Percentiles rank a stretch among this genome's conserved stretches.
Evolutionary conservation across 192 early-diverging fungal genomes (phyloP).

Genomic region (Rhizoclosmatium globosum): DNA sequence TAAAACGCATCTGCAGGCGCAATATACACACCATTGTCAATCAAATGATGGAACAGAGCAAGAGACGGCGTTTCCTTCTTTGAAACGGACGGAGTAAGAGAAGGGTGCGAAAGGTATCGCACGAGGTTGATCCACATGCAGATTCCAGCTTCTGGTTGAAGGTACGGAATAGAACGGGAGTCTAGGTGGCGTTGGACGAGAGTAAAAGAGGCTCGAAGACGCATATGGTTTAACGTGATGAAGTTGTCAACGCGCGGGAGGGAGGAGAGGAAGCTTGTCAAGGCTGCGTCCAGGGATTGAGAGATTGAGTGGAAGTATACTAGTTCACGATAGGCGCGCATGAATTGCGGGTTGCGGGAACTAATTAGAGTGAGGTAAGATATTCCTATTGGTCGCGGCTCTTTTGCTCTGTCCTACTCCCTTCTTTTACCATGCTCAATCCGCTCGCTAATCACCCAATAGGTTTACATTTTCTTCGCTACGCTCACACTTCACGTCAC

Average conservation of each 20-base stretch:
- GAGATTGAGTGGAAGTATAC: constrained; percentile 69
- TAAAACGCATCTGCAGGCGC: constrained; percentile 74
- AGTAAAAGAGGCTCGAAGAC: constrained; percentile 63
- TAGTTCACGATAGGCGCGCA: constrained; percentile 12
- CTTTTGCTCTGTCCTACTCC: constrained; percentile 48
- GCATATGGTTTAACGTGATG: constrained; percentile 64
- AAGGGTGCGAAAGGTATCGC: constrained; percentile 34
- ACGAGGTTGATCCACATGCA: constrained; percentile 75
- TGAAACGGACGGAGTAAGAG: constrained; percentile 25
- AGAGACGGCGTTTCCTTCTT: constrained; percentile 25
- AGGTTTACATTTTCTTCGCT: too few species aligned
- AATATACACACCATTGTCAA: constrained; percentile 67
- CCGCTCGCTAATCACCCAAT: too few species aligned
- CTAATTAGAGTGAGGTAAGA: not conserved
- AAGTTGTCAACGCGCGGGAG: constrained; percentile 64
- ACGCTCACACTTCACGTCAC: too few species aligned
- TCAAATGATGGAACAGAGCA: constrained; percentile 55
- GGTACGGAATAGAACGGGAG: constrained; percentile 56
- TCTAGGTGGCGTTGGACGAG: constrained; percentile 50
- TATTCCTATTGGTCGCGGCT: not conserved
- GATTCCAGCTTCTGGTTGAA: constrained; percentile 73
- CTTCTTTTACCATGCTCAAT: too few species aligned
- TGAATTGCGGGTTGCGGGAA: constrained; percentile 30
- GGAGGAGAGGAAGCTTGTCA: constrained; percentile 66
- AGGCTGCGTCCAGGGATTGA: constrained; percentile 63